Conservation (phyloP, 2,329 filamentous ascomycete species). For the Talaromyces sp. region DNA sequence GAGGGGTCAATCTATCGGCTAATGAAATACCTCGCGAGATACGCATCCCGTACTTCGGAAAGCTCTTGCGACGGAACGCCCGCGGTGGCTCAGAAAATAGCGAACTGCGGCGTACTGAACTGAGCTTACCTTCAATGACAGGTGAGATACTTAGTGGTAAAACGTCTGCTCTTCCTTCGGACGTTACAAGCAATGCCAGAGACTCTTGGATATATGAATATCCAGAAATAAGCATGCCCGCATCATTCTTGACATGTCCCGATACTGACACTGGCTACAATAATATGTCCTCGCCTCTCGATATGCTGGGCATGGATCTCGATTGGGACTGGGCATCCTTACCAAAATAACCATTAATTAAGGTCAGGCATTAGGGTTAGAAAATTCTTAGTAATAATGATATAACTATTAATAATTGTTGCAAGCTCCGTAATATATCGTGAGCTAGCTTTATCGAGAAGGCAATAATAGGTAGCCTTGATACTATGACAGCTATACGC, state of each 20-base stretch:
- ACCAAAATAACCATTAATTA: too few relatives aligned
- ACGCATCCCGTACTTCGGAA: slow-evolving; percentile 8
- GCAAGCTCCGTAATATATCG: too few relatives aligned
- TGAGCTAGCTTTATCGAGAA: too few relatives aligned
- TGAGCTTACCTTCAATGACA: background rate
- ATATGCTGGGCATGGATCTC: slow-evolving; percentile 2
- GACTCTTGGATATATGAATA: slow-evolving; percentile 5
- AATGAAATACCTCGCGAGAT: background rate
- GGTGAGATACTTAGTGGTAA: too few relatives aligned
- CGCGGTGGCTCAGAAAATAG: background rate
- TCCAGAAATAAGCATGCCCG: background rate
- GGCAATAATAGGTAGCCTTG: too few relatives aligned
- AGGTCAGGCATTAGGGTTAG: too few relatives aligned
- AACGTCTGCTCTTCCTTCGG: background rate
- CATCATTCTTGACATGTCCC: background rate
- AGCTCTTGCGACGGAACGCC: background rate
- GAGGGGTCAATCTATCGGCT: background rate
- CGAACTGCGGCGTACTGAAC: background rate
- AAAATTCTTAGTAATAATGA: too few relatives aligned
- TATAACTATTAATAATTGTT: too few relatives aligned
- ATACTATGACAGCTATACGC: too few relatives aligned
- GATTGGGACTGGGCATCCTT: slow-evolving; percentile 9
- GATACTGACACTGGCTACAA: too few relatives aligned
- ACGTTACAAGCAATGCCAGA: background rate
- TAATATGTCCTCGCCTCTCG: slow-evolving; percentile 1